phyloP scores from a whole-genome alignment of 768 basidiomycete genomes.

The Harrya chromipes region DNA sequence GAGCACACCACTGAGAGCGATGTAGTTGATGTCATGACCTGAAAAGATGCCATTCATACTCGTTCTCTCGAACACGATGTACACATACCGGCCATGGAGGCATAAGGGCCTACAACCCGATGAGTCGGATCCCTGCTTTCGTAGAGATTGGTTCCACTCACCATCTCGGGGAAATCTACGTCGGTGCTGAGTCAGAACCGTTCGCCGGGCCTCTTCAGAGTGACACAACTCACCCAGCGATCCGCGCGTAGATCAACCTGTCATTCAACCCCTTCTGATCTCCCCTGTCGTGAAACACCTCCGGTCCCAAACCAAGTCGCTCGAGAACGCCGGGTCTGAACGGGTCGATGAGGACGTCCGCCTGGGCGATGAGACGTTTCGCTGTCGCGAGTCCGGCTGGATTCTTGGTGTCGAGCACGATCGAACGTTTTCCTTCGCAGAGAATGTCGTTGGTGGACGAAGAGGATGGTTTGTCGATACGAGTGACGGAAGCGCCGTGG shows the following conservation, averaged over 20 bases:
- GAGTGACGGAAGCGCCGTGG: slow-evolving; percentile 72
- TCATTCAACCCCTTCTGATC: slow-evolving; percentile 51
- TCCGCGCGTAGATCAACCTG: slow-evolving; percentile 67
- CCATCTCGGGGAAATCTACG: slow-evolving; percentile 62
- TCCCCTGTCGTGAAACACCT: slow-evolving; percentile 58
- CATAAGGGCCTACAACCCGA: slow-evolving; percentile 52
- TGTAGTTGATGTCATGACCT: slow-evolving; percentile 87
- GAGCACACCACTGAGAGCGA: slow-evolving; percentile 73
- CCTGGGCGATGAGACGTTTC: slow-evolving; percentile 54
- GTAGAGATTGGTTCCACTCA: slow-evolving; percentile 22
- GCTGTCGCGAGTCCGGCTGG: slow-evolving; percentile 53
- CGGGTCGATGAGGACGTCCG: slow-evolving; percentile 83
- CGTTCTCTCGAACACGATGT: background rate
- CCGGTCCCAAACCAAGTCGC: slow-evolving; percentile 70
- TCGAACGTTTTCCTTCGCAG: slow-evolving; percentile 74
- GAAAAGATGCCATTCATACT: background rate
- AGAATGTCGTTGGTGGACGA: slow-evolving; percentile 45
- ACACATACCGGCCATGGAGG: slow-evolving; percentile 69
- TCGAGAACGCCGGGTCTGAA: slow-evolving; percentile 85
- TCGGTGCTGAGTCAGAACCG: background rate
- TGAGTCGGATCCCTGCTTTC: slow-evolving; percentile 13
- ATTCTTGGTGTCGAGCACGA: slow-evolving; percentile 64
- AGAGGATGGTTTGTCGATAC: slow-evolving; percentile 62
- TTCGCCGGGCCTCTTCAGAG: background rate
- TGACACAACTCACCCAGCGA: slow-evolving; percentile 56